These are phyloP conservation scores for Cynanchum wilfordii DNA, from an alignment of 257 asterid genomes.

Conservation along the genomic window DNA sequence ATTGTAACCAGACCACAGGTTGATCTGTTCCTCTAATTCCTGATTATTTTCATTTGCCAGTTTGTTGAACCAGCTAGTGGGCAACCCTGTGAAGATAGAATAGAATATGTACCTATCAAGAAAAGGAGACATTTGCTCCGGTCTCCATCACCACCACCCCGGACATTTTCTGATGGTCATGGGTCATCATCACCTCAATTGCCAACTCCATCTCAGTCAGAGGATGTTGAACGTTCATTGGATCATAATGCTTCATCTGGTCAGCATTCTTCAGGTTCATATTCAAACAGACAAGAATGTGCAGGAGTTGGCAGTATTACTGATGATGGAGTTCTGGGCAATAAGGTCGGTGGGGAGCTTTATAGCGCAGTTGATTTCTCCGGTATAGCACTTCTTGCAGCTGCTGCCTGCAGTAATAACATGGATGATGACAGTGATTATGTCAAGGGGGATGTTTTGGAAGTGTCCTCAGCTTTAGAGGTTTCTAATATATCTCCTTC, in stretches of 20 bases:
- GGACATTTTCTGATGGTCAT: slow-evolving; percentile 22
- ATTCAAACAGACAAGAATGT: slow-evolving; percentile 27
- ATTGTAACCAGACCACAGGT: neutral
- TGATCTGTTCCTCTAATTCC: neutral
- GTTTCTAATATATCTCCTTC: slow-evolving; percentile 13
- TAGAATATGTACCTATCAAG: slow-evolving; percentile 54
- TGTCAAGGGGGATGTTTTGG: slow-evolving; percentile 33
- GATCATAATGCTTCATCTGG: slow-evolving; percentile 39
- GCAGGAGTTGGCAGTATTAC: slow-evolving; percentile 19
- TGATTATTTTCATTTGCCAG: slow-evolving; percentile 33
- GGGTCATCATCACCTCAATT: slow-evolving; percentile 32
- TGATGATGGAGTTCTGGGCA: slow-evolving; percentile 20
- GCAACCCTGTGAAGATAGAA: slow-evolving; percentile 35
- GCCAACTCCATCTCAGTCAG: slow-evolving; percentile 37
- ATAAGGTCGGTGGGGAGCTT: slow-evolving; percentile 18
- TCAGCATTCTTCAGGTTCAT: slow-evolving; percentile 24
- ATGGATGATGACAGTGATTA: slow-evolving; percentile 30
- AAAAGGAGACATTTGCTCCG: slow-evolving; percentile 54
- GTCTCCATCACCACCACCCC: slow-evolving; percentile 37
- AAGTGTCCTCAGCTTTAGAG: slow-evolving; percentile 4
- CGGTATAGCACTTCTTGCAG: slow-evolving; percentile 82
- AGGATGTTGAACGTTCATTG: slow-evolving; percentile 29
- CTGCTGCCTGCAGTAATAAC: slow-evolving; percentile 56
- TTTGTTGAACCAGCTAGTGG: slow-evolving; percentile 34
- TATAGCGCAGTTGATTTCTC: slow-evolving; percentile 53